Percentiles rank a stretch among this genome's conserved stretches.
Evolutionary conservation across 176 grass and related monocot species (phyloP).

Genomic region (Cocos nucifera): DNA sequence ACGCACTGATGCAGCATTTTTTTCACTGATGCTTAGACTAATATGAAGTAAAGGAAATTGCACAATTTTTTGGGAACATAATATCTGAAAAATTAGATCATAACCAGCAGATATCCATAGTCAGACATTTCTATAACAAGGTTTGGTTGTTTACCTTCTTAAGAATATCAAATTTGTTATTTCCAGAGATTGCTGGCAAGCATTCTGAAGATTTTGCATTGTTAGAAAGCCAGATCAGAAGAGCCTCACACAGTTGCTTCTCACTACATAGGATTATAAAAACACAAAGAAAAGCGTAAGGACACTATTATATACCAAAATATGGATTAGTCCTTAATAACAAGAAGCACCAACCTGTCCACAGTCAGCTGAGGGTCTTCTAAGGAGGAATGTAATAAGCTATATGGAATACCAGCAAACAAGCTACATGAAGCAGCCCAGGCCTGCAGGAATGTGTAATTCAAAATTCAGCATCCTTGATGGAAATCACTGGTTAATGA

Average conservation of each 20-base stretch:
- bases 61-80: no score
- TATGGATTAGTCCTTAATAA: not conserved
- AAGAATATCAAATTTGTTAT: constrained; percentile 34
- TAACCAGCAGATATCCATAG: no score
- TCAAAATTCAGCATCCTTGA: not conserved
- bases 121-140: no score
- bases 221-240: constrained; percentile 43
- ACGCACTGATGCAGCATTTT: no score
- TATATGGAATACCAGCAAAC: constrained; percentile 61
- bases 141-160: constrained; percentile 28
- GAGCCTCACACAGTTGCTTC: constrained; percentile 51
- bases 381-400: constrained; percentile 36
- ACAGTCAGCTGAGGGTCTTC: constrained; percentile 38
- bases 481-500: not conserved
- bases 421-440: constrained; percentile 18
- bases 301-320: no score
- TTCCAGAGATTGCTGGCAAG: constrained; percentile 1
- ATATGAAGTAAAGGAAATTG: no score
- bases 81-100: no score
- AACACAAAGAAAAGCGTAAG: no score
- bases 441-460: constrained; percentile 17
- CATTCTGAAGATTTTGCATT: constrained; percentile 13
- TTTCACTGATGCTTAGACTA: no score
- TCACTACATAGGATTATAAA: constrained; percentile 30
- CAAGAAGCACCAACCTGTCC: constrained; percentile 36